Percentiles rank a stretch among this genome's conserved stretches.
Conservation (phyloP, 2,329 filamentous ascomycete genomes). For the Ceratocystis papillata region DNA sequence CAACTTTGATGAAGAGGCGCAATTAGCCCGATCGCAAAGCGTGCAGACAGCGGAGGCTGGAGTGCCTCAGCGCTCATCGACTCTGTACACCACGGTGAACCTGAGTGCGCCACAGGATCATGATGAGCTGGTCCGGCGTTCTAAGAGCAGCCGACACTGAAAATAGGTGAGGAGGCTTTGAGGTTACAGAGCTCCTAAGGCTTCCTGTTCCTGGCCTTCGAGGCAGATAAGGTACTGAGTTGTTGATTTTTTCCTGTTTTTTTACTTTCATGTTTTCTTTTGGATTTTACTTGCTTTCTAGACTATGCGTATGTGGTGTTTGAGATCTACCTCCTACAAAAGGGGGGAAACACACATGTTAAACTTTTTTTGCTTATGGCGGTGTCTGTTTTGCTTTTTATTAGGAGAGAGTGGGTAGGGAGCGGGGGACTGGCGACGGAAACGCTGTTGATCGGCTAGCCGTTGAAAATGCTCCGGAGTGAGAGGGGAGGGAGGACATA, state of each 20-base stretch:
- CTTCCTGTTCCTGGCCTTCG: too few species aligned
- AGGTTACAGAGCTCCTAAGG: neutral
- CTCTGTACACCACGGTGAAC: slow-evolving; percentile 8
- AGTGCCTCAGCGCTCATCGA: slow-evolving; percentile 4
- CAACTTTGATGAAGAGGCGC: slow-evolving; percentile 38
- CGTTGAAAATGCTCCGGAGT: neutral
- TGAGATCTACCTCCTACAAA: neutral
- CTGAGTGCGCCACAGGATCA: slow-evolving; percentile 19
- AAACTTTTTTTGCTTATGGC: neutral
- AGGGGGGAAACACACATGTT: neutral
- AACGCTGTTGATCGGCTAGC: neutral
- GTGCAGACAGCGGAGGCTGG: slow-evolving; percentile 10
- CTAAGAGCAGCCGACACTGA: slow-evolving; percentile 22
- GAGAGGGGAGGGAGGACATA: neutral
- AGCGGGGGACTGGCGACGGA: neutral
- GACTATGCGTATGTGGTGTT: neutral
- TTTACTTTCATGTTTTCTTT: slow-evolving; percentile 4
- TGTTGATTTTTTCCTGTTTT: slow-evolving; percentile 9
- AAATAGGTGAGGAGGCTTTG: neutral
- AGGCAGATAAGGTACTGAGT: neutral
- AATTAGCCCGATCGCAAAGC: slow-evolving; percentile 19
- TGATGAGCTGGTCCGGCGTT: slow-evolving; percentile 13
- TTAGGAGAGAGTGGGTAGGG: neutral
- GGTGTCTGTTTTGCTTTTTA: neutral
- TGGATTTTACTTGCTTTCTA: slow-evolving; percentile 2